Evolutionary conservation across 2,329 filamentous ascomycete genomes (phyloP).

Genomic region (Xylariaceae sp.): DNA sequence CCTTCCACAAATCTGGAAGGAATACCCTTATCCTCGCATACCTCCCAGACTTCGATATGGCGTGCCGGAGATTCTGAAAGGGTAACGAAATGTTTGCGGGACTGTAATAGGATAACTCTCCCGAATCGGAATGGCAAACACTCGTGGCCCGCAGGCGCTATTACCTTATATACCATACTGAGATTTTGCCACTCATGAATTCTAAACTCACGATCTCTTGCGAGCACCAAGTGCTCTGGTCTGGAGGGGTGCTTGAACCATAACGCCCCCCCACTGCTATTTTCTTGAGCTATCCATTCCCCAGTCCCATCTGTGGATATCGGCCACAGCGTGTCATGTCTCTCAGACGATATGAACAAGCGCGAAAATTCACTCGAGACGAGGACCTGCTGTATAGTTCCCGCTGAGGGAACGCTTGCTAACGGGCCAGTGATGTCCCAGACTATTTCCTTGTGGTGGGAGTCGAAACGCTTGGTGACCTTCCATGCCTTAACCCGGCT

Average conservation of each 20-base stretch:
- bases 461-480: conserved; percentile 1
- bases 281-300: not conserved
- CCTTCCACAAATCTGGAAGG: not conserved
- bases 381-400: conserved; percentile 9
- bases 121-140: not conserved
- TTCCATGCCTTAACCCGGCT: conserved; percentile 10
- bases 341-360: conserved; percentile 13
- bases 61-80: not conserved
- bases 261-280: not conserved
- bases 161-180: not conserved
- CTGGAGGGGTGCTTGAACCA: not conserved
- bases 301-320: not conserved
- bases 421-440: conserved; percentile 4
- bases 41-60: not conserved
- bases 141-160: not conserved
- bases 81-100: not conserved
- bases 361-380: conserved; percentile 10
- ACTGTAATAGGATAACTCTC: not conserved
- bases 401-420: not conserved
- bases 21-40: not conserved
- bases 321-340: conserved; percentile 13
- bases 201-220: not conserved
- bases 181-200: not conserved
- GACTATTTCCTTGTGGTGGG: not conserved
- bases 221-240: not conserved